These are phyloP conservation scores for Sarocladiaceae sp. DNA, from an alignment of 2,329 filamentous ascomycete species.

Conservation along the genomic window DNA sequence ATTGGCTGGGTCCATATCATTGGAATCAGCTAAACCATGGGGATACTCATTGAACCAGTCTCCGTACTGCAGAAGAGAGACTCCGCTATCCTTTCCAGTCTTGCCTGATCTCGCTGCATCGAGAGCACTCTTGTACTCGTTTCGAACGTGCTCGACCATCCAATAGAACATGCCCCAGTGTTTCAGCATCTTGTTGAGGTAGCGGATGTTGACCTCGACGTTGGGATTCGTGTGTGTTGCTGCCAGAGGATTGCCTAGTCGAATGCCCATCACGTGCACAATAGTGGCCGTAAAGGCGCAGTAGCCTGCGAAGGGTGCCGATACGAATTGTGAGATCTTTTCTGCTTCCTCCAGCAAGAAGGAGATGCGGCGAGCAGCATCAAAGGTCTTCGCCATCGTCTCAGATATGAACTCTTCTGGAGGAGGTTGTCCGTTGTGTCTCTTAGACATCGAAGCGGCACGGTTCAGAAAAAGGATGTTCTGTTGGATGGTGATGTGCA, in stretches of 20 bases:
- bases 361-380: slow-evolving; percentile 82
- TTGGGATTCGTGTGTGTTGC: slow-evolving; percentile 69
- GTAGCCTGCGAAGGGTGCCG: slow-evolving; percentile 90
- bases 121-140: slow-evolving; percentile 77
- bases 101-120: slow-evolving; percentile 69
- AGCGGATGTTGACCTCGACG: slow-evolving; percentile 80
- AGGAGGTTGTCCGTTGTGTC: not conserved
- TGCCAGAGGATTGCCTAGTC: slow-evolving; percentile 77
- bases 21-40: slow-evolving; percentile 77
- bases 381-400: slow-evolving; percentile 68
- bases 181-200: slow-evolving; percentile 89
- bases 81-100: slow-evolving; percentile 38
- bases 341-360: slow-evolving; percentile 75
- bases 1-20: slow-evolving; percentile 68
- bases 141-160: slow-evolving; percentile 87
- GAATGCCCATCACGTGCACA: slow-evolving; percentile 89
- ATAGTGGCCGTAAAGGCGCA: slow-evolving; percentile 90
- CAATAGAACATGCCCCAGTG: slow-evolving; percentile 99
- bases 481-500: slow-evolving; percentile 87
- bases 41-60: slow-evolving; percentile 98
- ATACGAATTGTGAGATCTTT: slow-evolving; percentile 60
- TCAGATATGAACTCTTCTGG: slow-evolving; percentile 66
- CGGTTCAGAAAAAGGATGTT: slow-evolving; percentile 85
- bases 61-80: slow-evolving; percentile 83
- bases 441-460: slow-evolving; percentile 54